phyloP scores from a whole-genome alignment of 2,329 filamentous ascomycete species.

The Xylariaceae sp. region DNA sequence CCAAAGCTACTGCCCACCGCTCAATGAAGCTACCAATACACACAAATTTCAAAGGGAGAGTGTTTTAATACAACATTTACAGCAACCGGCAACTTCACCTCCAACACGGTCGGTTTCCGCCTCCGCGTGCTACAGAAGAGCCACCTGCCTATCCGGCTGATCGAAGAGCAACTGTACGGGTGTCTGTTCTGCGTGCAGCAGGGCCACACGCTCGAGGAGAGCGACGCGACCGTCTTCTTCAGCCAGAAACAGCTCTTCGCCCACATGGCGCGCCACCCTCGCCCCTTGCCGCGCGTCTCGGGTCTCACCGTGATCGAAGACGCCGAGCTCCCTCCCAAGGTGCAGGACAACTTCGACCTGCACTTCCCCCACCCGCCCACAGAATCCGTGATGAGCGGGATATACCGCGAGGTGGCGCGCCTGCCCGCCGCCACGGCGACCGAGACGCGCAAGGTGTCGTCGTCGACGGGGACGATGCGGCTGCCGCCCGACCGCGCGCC shows the following conservation, averaged over 20 bases:
- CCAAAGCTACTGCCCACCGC: background rate
- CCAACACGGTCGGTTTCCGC: slow-evolving; percentile 44
- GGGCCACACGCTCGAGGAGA: slow-evolving; percentile 46
- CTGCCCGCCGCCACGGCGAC: slow-evolving; percentile 42
- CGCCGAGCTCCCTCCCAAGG: slow-evolving; percentile 34
- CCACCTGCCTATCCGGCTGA: slow-evolving; percentile 43
- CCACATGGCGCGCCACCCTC: slow-evolving; percentile 49
- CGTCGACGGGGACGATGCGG: slow-evolving; percentile 38
- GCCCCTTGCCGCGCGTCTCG: slow-evolving; percentile 44
- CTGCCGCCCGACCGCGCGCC: slow-evolving; percentile 40
- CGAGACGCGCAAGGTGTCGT: slow-evolving; percentile 42
- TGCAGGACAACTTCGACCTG: slow-evolving; percentile 48
- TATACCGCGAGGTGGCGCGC: slow-evolving; percentile 34
- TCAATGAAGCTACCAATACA: too few species aligned
- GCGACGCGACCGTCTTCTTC: slow-evolving; percentile 54
- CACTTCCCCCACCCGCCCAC: slow-evolving; percentile 39
- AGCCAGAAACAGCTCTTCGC: slow-evolving; percentile 46
- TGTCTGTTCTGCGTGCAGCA: slow-evolving; percentile 50
- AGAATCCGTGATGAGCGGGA: slow-evolving; percentile 38
- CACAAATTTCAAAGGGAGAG: too few species aligned
- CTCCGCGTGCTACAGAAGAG: slow-evolving; percentile 52
- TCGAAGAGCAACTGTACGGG: slow-evolving; percentile 49
- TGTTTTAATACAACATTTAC: background rate
- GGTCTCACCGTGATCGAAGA: slow-evolving; percentile 46
- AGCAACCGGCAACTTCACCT: slow-evolving; percentile 44